Conservation (phyloP, 345 rosid genomes). For the Schrenkiella parvula region DNA sequence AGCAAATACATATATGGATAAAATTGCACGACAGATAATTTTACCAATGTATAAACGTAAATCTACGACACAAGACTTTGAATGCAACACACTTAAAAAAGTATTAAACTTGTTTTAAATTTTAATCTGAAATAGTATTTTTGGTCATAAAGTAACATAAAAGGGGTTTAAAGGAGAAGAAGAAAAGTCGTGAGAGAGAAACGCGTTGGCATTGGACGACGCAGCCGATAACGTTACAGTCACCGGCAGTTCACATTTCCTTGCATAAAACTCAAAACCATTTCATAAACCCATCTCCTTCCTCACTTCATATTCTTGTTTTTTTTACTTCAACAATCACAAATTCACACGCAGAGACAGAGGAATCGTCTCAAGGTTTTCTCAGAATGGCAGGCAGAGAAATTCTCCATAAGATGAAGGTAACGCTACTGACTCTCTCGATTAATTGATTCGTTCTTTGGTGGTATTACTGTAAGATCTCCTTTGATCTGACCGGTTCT, state of each 20-base stretch:
- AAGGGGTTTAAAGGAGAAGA: background rate
- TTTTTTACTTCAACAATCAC: background rate
- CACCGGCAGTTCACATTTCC: constrained; percentile 33
- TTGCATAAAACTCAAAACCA: constrained; percentile 23
- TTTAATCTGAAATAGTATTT: no score
- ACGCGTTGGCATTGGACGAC: constrained; percentile 37
- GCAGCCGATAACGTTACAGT: constrained; percentile 29
- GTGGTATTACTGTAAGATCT: background rate
- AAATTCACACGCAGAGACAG: background rate
- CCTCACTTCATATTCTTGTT: background rate
- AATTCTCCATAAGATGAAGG: constrained; percentile 80
- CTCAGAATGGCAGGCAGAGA: constrained; percentile 54
- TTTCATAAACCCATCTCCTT: constrained; percentile 16
- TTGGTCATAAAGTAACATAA: background rate
- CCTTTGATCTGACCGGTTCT: constrained; percentile 8
- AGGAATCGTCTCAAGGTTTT: constrained; percentile 4
- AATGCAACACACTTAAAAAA: no score
- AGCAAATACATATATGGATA: no score
- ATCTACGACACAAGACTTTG: no score
- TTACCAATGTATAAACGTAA: no score
- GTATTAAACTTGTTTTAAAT: no score
- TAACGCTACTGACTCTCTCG: no score
- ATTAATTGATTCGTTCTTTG: background rate
- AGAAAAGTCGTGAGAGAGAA: constrained; percentile 49
- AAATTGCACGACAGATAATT: no score